Evolutionary conservation across 495 filamentous ascomycete genomes (phyloP).

Genomic region (Bombardia bombarda): DNA sequence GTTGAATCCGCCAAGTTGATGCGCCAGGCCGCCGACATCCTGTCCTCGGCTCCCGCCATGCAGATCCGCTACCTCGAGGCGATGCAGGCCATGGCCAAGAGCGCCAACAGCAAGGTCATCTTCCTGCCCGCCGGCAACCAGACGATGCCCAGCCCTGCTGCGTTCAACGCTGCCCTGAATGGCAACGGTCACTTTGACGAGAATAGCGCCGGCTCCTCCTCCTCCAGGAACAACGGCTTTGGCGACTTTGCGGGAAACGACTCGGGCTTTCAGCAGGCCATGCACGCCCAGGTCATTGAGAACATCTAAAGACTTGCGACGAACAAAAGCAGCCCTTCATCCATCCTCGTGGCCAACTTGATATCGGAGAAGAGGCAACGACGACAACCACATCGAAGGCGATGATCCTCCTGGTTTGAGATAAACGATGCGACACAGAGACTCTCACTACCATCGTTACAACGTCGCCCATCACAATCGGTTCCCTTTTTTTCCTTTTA

Average conservation of each 20-base stretch:
- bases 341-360: no score
- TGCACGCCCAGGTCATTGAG: slow-evolving; percentile 81
- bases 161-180: slow-evolving; percentile 26
- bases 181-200: slow-evolving; percentile 17
- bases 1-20: slow-evolving; percentile 96
- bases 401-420: no score
- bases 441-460: no score
- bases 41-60: slow-evolving; percentile 91
- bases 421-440: no score
- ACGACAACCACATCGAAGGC: no score
- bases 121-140: slow-evolving; percentile 69
- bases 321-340: no score
- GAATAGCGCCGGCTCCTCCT: background rate
- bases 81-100: slow-evolving; percentile 99
- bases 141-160: slow-evolving; percentile 49
- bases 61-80: slow-evolving; percentile 98
- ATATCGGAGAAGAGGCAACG: no score
- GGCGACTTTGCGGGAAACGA: slow-evolving; percentile 42
- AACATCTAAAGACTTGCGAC: slow-evolving; percentile 64
- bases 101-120: slow-evolving; percentile 92
- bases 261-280: slow-evolving; percentile 64
- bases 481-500: background rate
- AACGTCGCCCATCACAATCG: no score
- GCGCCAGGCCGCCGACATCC: slow-evolving; percentile 94
- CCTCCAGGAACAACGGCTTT: slow-evolving; percentile 8